A percentile compares a stretch with the other conserved stretches of the same genome.
phyloP scores from a whole-genome alignment of 345 rosid species.

The Corymbia maculata region DNA sequence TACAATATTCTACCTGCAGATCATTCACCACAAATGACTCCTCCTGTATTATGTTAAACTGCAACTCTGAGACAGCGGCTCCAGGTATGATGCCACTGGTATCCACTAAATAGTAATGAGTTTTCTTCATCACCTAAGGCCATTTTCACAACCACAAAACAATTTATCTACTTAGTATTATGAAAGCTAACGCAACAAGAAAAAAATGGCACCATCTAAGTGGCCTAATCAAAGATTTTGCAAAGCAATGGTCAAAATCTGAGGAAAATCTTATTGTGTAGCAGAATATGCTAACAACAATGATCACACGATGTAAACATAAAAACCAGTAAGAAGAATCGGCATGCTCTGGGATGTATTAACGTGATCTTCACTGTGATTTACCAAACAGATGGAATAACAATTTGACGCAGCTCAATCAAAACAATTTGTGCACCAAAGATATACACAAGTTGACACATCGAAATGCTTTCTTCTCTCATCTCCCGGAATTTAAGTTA shows the following conservation, averaged over 20 bases:
- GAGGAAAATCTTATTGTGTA: neutral
- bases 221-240: neutral
- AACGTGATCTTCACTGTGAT: neutral
- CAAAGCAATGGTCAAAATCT: neutral
- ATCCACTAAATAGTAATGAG: constrained; percentile 92
- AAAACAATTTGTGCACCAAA: neutral
- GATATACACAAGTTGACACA: neutral
- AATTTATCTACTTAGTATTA: neutral
- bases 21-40: constrained; percentile 68
- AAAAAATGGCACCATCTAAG: neutral
- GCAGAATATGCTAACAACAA: neutral
- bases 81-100: constrained; percentile 68
- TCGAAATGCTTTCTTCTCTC: neutral
- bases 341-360: neutral
- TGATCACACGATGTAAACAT: neutral
- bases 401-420: neutral
- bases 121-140: constrained; percentile 90
- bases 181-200: neutral
- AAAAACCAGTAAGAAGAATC: neutral
- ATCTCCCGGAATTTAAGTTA: neutral
- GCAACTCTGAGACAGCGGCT: constrained; percentile 80
- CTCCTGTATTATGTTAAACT: constrained; percentile 69
- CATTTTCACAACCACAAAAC: neutral
- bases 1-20: constrained; percentile 39
- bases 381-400: neutral